Evolutionary conservation across 2,329 filamentous ascomycete species (phyloP), one percentile per base, ranked within the genome.

Genomic region (Neurospora crassa): DNA sequence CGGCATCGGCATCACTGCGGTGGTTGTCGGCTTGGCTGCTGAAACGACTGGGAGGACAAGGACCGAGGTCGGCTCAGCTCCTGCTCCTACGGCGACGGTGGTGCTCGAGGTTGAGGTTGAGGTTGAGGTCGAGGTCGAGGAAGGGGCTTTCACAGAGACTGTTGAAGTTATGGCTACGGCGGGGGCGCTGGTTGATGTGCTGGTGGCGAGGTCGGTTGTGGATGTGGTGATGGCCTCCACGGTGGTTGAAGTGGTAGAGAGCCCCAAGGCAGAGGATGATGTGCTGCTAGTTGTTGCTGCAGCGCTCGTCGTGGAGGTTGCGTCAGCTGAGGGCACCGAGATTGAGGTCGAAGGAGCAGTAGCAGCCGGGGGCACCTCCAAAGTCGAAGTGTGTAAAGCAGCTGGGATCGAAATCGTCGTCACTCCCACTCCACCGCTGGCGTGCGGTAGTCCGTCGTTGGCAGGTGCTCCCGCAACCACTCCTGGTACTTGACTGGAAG

Each of bases 21-120:
- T 72, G 14, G 69, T 71, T 11, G 74, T 63, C 14, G 73, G 2
- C 74, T 73, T 0, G 76, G 75, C 75, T 68, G 73, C 78, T 74
- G 71, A 79, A 70, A 73, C 74, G 71, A 74, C 78, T 20, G 71
- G 78, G 75, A 79, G 75, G 73, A 75, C 8, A 40, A 72, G 70
- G 63, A 70, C 53, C 8, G 75, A 69, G 40, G 67, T 42, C 14
- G 72, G 70, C 18, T 71, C 71, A 8, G 72, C 43, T 29, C 42
- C 67, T 16, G 68, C 47, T 53, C 20, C 20, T 3, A 7, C 45
- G 12, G 12, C 45, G 1, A 29, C 63, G 24, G 68, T 67, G 42
- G 7, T 43, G 42, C 42, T 43, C 71, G 18, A 74, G 68, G 72
- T 70, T 70, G 70, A 74, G 41, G 7, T 70, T 71, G 72, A 37